Percentiles rank a stretch among this genome's conserved stretches.
phyloP scores from a whole-genome alignment of 2,329 filamentous ascomycete species.

The Didymella exigua region DNA sequence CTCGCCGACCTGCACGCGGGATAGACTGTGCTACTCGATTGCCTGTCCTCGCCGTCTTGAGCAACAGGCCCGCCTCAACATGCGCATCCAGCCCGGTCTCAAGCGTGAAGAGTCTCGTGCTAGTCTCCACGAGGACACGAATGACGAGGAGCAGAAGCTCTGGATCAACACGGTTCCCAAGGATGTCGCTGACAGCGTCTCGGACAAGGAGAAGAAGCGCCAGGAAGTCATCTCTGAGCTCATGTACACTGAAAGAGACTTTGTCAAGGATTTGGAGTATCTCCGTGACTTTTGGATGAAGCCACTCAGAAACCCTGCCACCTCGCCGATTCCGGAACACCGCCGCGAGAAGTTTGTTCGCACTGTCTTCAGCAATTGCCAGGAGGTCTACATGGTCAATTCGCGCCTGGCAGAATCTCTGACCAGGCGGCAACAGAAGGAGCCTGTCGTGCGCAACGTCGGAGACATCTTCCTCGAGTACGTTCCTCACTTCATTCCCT shows the following conservation, averaged over 20 bases:
- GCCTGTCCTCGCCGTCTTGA: constrained; percentile 92
- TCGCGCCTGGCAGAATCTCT: constrained; percentile 85
- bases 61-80: constrained; percentile 90
- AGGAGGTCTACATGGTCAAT: constrained; percentile 93
- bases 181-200: constrained; percentile 87
- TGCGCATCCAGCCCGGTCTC: constrained; percentile 89
- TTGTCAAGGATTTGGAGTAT: constrained; percentile 98
- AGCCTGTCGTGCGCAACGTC: constrained; percentile 84
- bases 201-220: constrained; percentile 92
- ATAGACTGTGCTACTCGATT: constrained; percentile 97
- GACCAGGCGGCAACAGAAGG: constrained; percentile 87
- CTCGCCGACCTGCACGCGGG: constrained; percentile 93
- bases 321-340: constrained; percentile 86
- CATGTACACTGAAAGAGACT: constrained; percentile 98
- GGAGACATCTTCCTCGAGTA: constrained; percentile 95
- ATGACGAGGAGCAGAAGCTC: constrained; percentile 94
- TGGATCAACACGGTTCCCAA: constrained; percentile 99
- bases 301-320: constrained; percentile 71
- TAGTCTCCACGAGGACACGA: constrained; percentile 83
- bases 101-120: constrained; percentile 71
- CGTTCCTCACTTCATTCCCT: constrained; percentile 90
- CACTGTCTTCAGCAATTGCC: constrained; percentile 93
- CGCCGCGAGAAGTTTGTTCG: constrained; percentile 89
- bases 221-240: constrained; percentile 98
- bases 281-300: constrained; percentile 98